Base-by-base conservation (phyloP, 2,329 filamentous ascomycete genomes). In the Trichoderma citrinoviride region DNA sequence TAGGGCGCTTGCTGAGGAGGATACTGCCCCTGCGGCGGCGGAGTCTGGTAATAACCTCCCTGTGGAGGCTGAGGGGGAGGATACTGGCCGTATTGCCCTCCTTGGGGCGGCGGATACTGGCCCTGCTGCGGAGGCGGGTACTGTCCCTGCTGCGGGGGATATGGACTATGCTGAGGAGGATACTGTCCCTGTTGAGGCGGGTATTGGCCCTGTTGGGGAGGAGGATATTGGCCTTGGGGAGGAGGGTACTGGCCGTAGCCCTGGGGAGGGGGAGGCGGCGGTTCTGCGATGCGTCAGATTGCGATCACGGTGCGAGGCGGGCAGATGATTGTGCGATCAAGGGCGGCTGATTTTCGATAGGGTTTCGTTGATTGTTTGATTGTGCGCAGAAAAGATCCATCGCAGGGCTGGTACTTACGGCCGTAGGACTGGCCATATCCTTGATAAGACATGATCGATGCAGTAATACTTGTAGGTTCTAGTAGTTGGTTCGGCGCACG, bases 221-320 rank as follows among this genome's bases (percentile, higher is more conserved):
- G 68, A 17, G 71, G 77, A 60, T 77, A 73, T 41, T 76, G 76
- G 44, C 77, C 76, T 68, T 72, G 58, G 15, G 71, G 67, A 17
- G 69, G 71, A 66, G 71, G 77, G 60, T 77, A 73, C 43, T 76
- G 76, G 44, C 77, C 76, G 68, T 80, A 79, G 68, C 77, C 78
- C 67, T 79, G 77, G 33, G 73, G 73, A 14, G n/a, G n/a, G n/a
- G 33, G 33, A 43, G 75, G 77, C 50, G 73, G 72, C 29, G 70
- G 76, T 60, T 77, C 75, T 74, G 65, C 21, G 41, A 46, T 37
- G 52, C 56, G 67, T 73, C 52, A 70, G 70, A 60, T 25, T 41
- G 50, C n/a, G 47, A 61, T 49, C 46, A 21, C 15, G n/a, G 23
- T 21, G 25, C n/a, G 55, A 46, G 23, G 25, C 33, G 6, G 41